phyloP scores from a whole-genome alignment of 1,139 yeast genomes.

The Candida dubliniensis region DNA sequence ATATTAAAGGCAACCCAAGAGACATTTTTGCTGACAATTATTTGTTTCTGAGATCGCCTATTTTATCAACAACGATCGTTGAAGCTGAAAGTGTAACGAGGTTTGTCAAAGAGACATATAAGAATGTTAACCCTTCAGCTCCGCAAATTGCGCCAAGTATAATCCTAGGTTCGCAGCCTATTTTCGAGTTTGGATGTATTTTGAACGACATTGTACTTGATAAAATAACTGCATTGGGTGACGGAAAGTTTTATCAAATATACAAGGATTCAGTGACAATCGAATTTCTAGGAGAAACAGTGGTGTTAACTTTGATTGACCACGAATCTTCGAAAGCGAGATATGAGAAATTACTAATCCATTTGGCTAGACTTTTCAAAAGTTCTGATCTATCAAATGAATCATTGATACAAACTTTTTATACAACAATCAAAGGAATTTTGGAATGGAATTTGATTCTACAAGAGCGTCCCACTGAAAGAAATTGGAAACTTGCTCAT shows the following conservation, averaged over 20 bases:
- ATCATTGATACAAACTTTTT: constrained; percentile 15
- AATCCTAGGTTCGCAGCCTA: constrained; percentile 8
- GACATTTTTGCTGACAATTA: constrained; percentile 18
- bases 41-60: constrained; percentile 31
- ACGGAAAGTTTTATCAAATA: constrained; percentile 24
- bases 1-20: constrained; percentile 4
- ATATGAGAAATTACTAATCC: constrained; percentile 20
- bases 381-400: constrained; percentile 6
- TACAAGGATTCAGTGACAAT: constrained; percentile 21
- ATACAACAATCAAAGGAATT: constrained; percentile 23
- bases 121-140: constrained; percentile 1
- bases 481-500: constrained; percentile 17
- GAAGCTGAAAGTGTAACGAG: constrained; percentile 37
- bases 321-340: constrained; percentile 19
- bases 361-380: constrained; percentile 14
- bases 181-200: constrained; percentile 11
- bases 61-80: constrained; percentile 31
- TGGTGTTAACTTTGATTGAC: constrained; percentile 28
- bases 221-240: constrained; percentile 21
- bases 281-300: constrained; percentile 21
- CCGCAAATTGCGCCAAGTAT: constrained; percentile 1
- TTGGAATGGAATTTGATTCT: constrained; percentile 35
- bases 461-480: constrained; percentile 27
- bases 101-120: constrained; percentile 3
- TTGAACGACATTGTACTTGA: constrained; percentile 21